A percentile compares a stretch with the other conserved stretches of the same genome.
Evolutionary conservation across 2,329 filamentous ascomycete species (phyloP).

Genomic region (Lizonia empirigonia): DNA sequence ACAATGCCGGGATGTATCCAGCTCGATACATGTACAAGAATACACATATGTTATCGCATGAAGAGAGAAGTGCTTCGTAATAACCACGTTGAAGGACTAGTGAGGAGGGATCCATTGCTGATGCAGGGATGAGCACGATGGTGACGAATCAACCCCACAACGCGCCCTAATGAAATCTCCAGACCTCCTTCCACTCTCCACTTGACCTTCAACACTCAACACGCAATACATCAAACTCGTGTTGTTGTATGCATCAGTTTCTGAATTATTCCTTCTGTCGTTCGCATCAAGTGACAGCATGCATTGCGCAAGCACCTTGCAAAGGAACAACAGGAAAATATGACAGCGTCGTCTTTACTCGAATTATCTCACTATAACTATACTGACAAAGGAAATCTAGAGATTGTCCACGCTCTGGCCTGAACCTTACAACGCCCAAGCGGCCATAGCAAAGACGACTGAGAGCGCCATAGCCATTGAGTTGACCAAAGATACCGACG

Average conservation of each 20-base stretch:
- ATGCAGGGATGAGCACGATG: neutral
- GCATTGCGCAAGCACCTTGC: too few species aligned
- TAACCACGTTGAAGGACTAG: too few species aligned
- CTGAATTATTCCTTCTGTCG: neutral
- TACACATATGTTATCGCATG: too few species aligned
- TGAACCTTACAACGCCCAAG: slow-evolving; percentile 30
- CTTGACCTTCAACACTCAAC: neutral
- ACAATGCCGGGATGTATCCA: too few species aligned
- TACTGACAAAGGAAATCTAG: slow-evolving; percentile 6
- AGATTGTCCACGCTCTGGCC: neutral
- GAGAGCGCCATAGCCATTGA: slow-evolving; percentile 34
- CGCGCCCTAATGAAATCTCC: slow-evolving; percentile 1
- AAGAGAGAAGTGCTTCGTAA: too few species aligned
- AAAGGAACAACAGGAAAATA: too few species aligned
- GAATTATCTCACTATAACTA: neutral
- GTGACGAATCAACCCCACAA: slow-evolving; percentile 15
- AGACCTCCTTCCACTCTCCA: neutral
- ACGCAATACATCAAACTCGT: neutral
- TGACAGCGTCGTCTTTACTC: neutral
- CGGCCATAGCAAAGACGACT: slow-evolving; percentile 32
- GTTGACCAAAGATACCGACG: slow-evolving; percentile 27
- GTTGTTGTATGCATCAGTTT: neutral
- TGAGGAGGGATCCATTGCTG: neutral
- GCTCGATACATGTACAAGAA: too few species aligned
- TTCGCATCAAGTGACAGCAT: too few species aligned